Conservation (phyloP, 768 basidiomycete species). For the Suillus variegatus region DNA sequence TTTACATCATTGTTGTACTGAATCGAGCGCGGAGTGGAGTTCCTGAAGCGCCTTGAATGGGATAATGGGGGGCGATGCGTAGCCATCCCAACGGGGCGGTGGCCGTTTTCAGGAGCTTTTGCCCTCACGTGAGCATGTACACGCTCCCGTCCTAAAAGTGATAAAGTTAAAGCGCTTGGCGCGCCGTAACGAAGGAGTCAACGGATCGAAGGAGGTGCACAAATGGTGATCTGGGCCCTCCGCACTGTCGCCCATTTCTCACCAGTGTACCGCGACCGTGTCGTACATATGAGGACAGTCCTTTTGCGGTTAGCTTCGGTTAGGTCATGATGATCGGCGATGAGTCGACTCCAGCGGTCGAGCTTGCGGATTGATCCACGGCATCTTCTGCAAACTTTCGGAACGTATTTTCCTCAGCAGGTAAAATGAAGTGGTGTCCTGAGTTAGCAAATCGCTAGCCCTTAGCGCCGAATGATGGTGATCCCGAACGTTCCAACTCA, state of each 20-base stretch:
- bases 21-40: neutral
- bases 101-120: constrained; percentile 9
- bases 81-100: constrained; percentile 30
- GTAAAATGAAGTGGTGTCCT: constrained; percentile 3
- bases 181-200: neutral
- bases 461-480: neutral
- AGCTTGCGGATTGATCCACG: constrained; percentile 4
- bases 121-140: neutral
- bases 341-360: neutral
- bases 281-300: constrained; percentile 7
- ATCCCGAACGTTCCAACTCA: constrained; percentile 1
- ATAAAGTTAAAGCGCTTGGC: constrained; percentile 7
- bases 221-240: constrained; percentile 5
- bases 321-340: constrained; percentile 12
- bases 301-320: constrained; percentile 8
- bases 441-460: neutral
- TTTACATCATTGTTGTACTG: constrained; percentile 4
- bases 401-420: neutral
- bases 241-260: constrained; percentile 12
- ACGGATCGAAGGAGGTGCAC: neutral
- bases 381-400: neutral
- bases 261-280: constrained; percentile 8
- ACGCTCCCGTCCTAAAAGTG: neutral
- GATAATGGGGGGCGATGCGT: constrained; percentile 38
- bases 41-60: constrained; percentile 23